Conservation (phyloP, 148 eudicot genomes). For the Camellia japonica region DNA sequence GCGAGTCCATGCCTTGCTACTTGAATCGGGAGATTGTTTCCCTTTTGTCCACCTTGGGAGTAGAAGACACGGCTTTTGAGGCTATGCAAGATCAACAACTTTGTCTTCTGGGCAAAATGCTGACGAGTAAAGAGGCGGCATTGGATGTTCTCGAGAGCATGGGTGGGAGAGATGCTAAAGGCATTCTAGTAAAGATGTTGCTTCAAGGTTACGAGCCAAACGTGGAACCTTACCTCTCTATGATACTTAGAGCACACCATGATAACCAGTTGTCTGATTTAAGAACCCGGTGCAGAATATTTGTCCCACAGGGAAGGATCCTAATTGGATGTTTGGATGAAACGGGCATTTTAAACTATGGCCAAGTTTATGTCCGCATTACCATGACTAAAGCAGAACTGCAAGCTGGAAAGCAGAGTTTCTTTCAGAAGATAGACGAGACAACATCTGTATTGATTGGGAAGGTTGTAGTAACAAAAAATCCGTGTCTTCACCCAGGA, state of each 20-base stretch:
- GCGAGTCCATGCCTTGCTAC: constrained; percentile 80
- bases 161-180: constrained; percentile 44
- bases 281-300: constrained; percentile 73
- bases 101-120: constrained; percentile 56
- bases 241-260: constrained; percentile 80
- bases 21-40: constrained; percentile 85
- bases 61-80: constrained; percentile 56
- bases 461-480: constrained; percentile 86
- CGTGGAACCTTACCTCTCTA: constrained; percentile 75
- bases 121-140: constrained; percentile 58
- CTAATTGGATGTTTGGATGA: constrained; percentile 92
- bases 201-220: constrained; percentile 75
- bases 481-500: constrained; percentile 98
- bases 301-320: constrained; percentile 80
- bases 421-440: constrained; percentile 64
- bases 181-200: constrained; percentile 64
- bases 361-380: constrained; percentile 77
- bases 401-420: constrained; percentile 36
- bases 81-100: constrained; percentile 67
- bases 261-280: constrained; percentile 70
- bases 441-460: constrained; percentile 60
- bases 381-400: constrained; percentile 64
- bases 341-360: constrained; percentile 71
- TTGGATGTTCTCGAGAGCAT: constrained; percentile 67
- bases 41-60: constrained; percentile 80